Base-by-base conservation (phyloP, 2,329 filamentous ascomycete genomes). In the Simplicillium sp. region DNA sequence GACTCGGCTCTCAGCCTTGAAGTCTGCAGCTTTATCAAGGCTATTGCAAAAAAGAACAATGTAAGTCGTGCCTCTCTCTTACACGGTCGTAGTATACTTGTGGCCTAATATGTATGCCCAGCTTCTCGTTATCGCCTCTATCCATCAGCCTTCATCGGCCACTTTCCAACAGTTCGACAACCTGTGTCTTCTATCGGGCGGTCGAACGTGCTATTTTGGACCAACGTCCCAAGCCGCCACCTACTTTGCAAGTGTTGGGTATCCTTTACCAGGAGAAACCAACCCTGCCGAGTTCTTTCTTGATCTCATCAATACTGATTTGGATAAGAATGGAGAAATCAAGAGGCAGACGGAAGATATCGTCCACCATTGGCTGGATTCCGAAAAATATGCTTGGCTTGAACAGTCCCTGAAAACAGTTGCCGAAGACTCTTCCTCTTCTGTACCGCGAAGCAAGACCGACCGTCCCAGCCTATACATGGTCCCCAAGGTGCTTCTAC, bases 91-190 rank as follows among this genome's bases (percentile, higher is more conserved):
- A 34, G 11, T 14, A 18, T n/a, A n/a, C n/a, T n/a, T n/a, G 17
- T 39, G 12, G 13, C 17, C 7, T 34, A 13, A 15, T 15, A 38
- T n/a, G 11, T n/a, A 18, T 29, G 45, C 38, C 38, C 44, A 83
- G 76, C 68, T 92, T 44, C 77, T 92, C 44, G 77, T 92, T 25
- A 79, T 94, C 44, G 83, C 83, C 4, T 87, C 82, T 32, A 92
- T 94, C 46, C 87, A 94, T 56, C 87, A 94, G 54, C 87, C 87
- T 0, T 90, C 85, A 0, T 85, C 84, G 0, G 73, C 80, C 0
- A 89, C 84, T 0, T 94, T 87, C 51, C 73, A 82, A 46, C 73
- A 88, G 11, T 94, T 94, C 50, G 86, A 94, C 56, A 86, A 84
- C 55, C 65, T 94, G 0, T 65, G 86, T 31, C 70, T 94, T 2